Conservation (phyloP, 331 rosid genomes). For the Stylosanthes scabra region DNA sequence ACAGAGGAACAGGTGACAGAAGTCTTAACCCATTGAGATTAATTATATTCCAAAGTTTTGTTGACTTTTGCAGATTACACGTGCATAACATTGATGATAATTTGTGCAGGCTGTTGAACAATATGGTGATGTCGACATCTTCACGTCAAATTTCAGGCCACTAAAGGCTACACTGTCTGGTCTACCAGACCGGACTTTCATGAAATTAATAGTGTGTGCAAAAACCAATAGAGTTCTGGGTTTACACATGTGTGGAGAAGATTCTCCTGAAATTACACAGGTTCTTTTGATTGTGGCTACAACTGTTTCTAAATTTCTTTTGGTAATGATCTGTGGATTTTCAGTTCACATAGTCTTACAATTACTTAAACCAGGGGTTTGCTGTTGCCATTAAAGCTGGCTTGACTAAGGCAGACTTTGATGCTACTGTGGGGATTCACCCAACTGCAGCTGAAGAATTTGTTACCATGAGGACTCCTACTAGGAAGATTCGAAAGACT, state of each 20-base stretch:
- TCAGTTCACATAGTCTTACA: constrained; percentile 23
- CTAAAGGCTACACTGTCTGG: constrained; percentile 96
- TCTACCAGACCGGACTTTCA: constrained; percentile 84
- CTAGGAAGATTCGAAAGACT: constrained; percentile 70
- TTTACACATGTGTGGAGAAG: constrained; percentile 95
- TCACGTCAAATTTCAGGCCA: constrained; percentile 87
- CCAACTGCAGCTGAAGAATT: constrained; percentile 96
- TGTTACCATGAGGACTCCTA: constrained; percentile 92
- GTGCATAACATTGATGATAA: constrained; percentile 23
- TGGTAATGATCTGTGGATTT: constrained; percentile 27
- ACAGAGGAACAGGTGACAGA: constrained; percentile 87
- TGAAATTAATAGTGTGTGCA: constrained; percentile 89
- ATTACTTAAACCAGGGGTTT: constrained; percentile 72
- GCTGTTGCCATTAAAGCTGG: constrained; percentile 95
- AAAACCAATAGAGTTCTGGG: constrained; percentile 81
- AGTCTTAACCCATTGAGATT: constrained; percentile 31
- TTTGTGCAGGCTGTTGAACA: constrained; percentile 74
- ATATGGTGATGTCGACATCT: constrained; percentile 85
- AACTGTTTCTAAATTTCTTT: constrained; percentile 16
- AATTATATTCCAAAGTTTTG: constrained; percentile 25
- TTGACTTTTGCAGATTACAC: constrained; percentile 13
- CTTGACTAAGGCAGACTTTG: constrained; percentile 91
- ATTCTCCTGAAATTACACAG: constrained; percentile 95
- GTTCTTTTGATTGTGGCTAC: constrained; percentile 50
- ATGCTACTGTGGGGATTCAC: constrained; percentile 91